phyloP scores from a whole-genome alignment of 495 filamentous ascomycete species.

The Hypomontagnella submonticulosa region DNA sequence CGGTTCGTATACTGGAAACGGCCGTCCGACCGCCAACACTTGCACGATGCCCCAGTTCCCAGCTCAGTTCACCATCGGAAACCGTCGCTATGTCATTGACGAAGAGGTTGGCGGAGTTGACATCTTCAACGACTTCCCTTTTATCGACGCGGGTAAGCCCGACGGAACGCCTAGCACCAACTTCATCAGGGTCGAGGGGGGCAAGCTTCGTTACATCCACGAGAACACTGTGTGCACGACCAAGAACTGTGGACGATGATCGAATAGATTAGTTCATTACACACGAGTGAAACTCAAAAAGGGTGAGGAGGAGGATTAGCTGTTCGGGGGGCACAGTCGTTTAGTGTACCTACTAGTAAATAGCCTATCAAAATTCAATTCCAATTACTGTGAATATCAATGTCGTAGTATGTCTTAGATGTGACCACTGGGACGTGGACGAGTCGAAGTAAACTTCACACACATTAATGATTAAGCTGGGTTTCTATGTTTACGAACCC shows the following conservation, averaged over 20 bases:
- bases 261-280: neutral
- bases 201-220: slow-evolving; percentile 54
- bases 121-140: slow-evolving; percentile 54
- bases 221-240: slow-evolving; percentile 50
- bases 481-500: too few species aligned
- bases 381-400: neutral
- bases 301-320: neutral
- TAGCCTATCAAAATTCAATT: neutral
- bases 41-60: slow-evolving; percentile 53
- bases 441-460: neutral
- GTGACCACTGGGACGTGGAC: neutral
- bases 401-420: neutral
- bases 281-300: neutral
- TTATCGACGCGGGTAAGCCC: slow-evolving; percentile 51
- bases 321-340: neutral
- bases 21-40: slow-evolving; percentile 48
- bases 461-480: too few species aligned
- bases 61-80: slow-evolving; percentile 46
- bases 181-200: slow-evolving; percentile 52
- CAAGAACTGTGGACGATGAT: slow-evolving; percentile 32
- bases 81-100: slow-evolving; percentile 58
- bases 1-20: slow-evolving; percentile 53
- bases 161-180: slow-evolving; percentile 50
- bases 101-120: slow-evolving; percentile 57
- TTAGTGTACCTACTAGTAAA: neutral